Conservation (phyloP, 2,329 filamentous ascomycete genomes). For the Hypoxylon sp. region DNA sequence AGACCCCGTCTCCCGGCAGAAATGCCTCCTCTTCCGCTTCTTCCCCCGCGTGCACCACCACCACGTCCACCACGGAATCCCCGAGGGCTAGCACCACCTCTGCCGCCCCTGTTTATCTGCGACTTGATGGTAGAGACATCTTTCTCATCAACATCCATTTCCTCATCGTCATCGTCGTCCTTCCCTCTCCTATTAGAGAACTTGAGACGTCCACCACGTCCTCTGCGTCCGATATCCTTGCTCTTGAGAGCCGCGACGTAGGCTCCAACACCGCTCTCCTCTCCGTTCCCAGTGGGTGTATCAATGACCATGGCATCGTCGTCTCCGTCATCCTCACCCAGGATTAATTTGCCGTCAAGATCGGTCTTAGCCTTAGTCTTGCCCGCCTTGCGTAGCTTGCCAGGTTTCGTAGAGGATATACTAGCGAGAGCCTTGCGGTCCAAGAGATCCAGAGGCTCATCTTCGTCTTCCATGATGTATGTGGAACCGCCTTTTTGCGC, state of each 20-base stretch:
- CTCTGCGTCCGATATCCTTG: slow-evolving; percentile 74
- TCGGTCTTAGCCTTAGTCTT: slow-evolving; percentile 77
- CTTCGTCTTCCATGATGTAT: slow-evolving; percentile 94
- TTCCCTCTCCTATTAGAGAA: slow-evolving; percentile 74
- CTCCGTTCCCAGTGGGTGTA: slow-evolving; percentile 57
- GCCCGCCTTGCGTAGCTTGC: slow-evolving; percentile 70
- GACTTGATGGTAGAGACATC: slow-evolving; percentile 66
- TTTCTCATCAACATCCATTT: slow-evolving; percentile 68
- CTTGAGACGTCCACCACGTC: slow-evolving; percentile 77
- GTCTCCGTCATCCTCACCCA: slow-evolving; percentile 72
- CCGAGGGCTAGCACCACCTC: slow-evolving; percentile 46
- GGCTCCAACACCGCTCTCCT: slow-evolving; percentile 72
- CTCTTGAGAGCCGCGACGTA: slow-evolving; percentile 79
- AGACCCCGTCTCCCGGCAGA: slow-evolving; percentile 65
- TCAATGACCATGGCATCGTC: slow-evolving; percentile 76
- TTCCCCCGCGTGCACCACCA: slow-evolving; percentile 43
- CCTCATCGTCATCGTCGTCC: slow-evolving; percentile 65
- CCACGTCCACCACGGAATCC: slow-evolving; percentile 45
- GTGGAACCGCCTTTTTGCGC: slow-evolving; percentile 75
- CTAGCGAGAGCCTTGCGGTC: slow-evolving; percentile 90
- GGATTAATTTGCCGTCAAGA: slow-evolving; percentile 84
- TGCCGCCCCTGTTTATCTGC: slow-evolving; percentile 57
- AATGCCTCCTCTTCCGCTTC: slow-evolving; percentile 57
- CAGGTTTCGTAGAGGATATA: slow-evolving; percentile 91
- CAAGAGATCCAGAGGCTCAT: slow-evolving; percentile 94